Evolutionary conservation across 495 filamentous ascomycete genomes (phyloP), one percentile per base, ranked within the genome.

Genomic region (Penicillium flavigenum): DNA sequence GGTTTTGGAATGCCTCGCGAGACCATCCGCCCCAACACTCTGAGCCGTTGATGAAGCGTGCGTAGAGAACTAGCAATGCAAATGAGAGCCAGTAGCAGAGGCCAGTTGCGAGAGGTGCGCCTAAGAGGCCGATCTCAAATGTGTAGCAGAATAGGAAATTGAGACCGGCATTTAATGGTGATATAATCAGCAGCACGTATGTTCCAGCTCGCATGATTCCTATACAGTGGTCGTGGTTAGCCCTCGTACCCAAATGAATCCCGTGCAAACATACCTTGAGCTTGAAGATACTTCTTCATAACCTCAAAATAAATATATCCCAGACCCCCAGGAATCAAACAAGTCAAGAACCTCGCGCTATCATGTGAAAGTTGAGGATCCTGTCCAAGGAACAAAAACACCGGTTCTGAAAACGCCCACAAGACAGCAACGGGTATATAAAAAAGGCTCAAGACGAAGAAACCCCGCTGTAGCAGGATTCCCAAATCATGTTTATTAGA

Each of bases 251-350:
- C 3, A 2, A 12, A 9, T 14, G 19, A 26, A 16, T 0, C 9
- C 49, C 61, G 24, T 14, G 4, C 36, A 32, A 17, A 43, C 61
- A 41, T 74, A 88, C 88, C 89, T 78, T 96, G 92, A 4, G 92
- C 92, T 69, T 96, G 92, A 14, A 96, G 74, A 63, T 86, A 96
- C 71, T 96, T 96, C 72, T 96, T 96, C 83, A 91, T 86, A 12
- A 84, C 75, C 70, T 96, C 92, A 63, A 96, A 96, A 69, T 90
- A 96, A 44, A 96, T 85, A 69, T 96, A 96, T 2, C 91, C 92
- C 46, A 96, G 63, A 0, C 92, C 92, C 4, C 92, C 91, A 0
- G 92, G 92, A 17, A 92, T 89, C 27, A 96, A 77, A 54, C 82
- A 87, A 12, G 80, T 86, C 9, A 96, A 75, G 63, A 96, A 96